Percentiles rank a stretch among this genome's conserved stretches.
Conservation (phyloP, 2,329 filamentous ascomycete genomes). For the Curvularia sp. region DNA sequence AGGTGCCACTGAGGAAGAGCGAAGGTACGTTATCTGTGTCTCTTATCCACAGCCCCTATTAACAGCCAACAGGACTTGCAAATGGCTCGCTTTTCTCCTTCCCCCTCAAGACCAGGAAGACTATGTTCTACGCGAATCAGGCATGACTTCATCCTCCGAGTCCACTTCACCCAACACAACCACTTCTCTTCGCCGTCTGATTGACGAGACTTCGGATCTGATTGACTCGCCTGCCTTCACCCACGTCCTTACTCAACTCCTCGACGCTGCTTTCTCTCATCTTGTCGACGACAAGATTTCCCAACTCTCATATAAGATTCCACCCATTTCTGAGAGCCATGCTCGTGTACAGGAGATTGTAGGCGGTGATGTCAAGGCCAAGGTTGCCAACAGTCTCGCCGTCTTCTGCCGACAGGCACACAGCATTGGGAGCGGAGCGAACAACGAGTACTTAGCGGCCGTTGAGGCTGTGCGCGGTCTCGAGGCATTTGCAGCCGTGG, state of each 20-base stretch:
- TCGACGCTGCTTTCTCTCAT: conserved; percentile 85
- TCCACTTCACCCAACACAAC: conserved; percentile 52
- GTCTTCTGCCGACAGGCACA: conserved; percentile 92
- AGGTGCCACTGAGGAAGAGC: conserved; percentile 70
- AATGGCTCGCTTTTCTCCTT: conserved; percentile 86
- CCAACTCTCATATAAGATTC: conserved; percentile 75
- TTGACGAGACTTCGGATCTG: conserved; percentile 95
- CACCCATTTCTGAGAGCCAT: conserved; percentile 52
- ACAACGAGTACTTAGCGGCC: conserved; percentile 62
- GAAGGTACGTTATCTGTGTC: conserved; percentile 54
- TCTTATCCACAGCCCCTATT: conserved; percentile 8
- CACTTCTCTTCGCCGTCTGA: conserved; percentile 75
- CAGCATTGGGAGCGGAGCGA: conserved; percentile 73
- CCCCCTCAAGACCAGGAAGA: conserved; percentile 81
- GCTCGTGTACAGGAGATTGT: conserved; percentile 61
- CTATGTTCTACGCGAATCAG: conserved; percentile 83
- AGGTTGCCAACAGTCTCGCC: conserved; percentile 88
- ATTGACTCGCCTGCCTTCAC: conserved; percentile 92
- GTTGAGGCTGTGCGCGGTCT: conserved; percentile 80
- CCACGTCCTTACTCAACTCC: conserved; percentile 82
- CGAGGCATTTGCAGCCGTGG: conserved; percentile 84
- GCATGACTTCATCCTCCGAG: conserved; percentile 64
- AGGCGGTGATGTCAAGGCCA: conserved; percentile 63
- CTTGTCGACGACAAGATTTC: conserved; percentile 85
- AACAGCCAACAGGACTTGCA: conserved; percentile 55